A percentile compares a stretch with the other conserved stretches of the same genome.
phyloP scores from a whole-genome alignment of 495 filamentous ascomycete species.

The Podospora tetraspora region DNA sequence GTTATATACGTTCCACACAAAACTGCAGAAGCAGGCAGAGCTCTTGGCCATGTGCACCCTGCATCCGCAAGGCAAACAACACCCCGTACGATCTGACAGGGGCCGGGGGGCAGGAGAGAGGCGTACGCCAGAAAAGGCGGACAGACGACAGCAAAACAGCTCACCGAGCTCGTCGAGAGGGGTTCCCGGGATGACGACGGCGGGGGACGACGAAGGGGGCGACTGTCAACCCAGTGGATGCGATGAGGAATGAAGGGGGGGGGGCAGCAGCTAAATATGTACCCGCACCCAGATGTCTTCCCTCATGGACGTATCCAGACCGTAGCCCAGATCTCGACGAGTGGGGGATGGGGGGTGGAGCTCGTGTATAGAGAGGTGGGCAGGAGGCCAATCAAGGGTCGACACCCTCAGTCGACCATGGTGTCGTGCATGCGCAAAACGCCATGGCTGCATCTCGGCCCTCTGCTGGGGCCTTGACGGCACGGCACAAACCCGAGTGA shows the following conservation, averaged over 20 bases:
- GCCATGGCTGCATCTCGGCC: conserved; percentile 27
- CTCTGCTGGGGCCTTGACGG: conserved; percentile 14
- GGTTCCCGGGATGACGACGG: neutral
- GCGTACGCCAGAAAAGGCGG: neutral
- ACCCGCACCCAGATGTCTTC: neutral
- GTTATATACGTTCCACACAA: neutral
- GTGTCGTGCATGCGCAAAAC: conserved; percentile 23
- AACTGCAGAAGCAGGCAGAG: neutral
- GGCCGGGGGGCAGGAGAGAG: neutral
- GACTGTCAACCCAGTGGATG: neutral
- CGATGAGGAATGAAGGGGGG: neutral
- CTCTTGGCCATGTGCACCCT: neutral
- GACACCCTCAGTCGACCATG: conserved; percentile 17
- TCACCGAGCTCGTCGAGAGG: neutral
- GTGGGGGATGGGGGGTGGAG: conserved; percentile 19
- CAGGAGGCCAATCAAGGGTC: conserved; percentile 21
- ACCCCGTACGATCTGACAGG: neutral
- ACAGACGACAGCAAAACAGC: neutral
- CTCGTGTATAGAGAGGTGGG: conserved; percentile 16
- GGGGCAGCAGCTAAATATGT: neutral
- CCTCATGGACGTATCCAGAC: neutral
- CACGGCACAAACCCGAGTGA: conserved; percentile 11
- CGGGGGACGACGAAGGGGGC: neutral
- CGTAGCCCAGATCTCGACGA: neutral
- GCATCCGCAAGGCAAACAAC: neutral